Percentiles rank a stretch among this genome's conserved stretches.
These are phyloP conservation scores for Discostella pseudostelligera DNA, from an alignment of 108 stramenopile species.

Conservation along the genomic window DNA sequence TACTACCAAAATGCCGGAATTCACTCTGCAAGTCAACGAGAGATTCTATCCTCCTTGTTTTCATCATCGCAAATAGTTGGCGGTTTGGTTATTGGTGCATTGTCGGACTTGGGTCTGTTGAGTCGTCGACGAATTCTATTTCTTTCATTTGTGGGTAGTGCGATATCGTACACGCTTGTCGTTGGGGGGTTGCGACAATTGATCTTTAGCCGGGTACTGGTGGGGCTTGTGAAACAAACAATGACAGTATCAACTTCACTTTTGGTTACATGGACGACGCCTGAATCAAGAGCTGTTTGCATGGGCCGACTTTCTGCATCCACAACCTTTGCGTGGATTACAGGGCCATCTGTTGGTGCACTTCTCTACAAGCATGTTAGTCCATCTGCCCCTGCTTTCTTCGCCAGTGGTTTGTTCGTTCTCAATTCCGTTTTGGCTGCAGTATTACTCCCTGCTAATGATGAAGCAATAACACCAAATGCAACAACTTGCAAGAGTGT, in stretches of 20 bases:
- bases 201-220: constrained; percentile 72
- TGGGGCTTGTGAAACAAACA: constrained; percentile 93
- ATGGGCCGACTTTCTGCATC: constrained; percentile 68
- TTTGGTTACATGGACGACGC: constrained; percentile 59
- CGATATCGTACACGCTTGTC: constrained; percentile 79
- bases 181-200: constrained; percentile 61
- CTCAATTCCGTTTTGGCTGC: constrained; percentile 58
- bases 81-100: constrained; percentile 72
- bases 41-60: constrained; percentile 81
- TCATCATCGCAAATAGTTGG: constrained; percentile 86
- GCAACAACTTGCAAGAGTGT: constrained; percentile 13
- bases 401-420: constrained; percentile 59
- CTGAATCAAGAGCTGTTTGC: constrained; percentile 48
- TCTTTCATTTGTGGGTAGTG: constrained; percentile 84
- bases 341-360: constrained; percentile 74
- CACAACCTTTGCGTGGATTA: constrained; percentile 70
- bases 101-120: constrained; percentile 72
- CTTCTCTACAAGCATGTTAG: constrained; percentile 66
- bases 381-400: constrained; percentile 50
- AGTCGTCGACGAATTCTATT: constrained; percentile 64
- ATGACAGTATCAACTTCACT: constrained; percentile 90
- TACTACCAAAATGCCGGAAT: constrained; percentile 76
- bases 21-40: constrained; percentile 68
- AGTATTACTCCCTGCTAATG: constrained; percentile 45
- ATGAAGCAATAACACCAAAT: constrained; percentile 12